Evolutionary conservation across 1,284 basidiomycete species (phyloP), one percentile per base, ranked within the genome.

Genomic region (Bjerkandera adusta): DNA sequence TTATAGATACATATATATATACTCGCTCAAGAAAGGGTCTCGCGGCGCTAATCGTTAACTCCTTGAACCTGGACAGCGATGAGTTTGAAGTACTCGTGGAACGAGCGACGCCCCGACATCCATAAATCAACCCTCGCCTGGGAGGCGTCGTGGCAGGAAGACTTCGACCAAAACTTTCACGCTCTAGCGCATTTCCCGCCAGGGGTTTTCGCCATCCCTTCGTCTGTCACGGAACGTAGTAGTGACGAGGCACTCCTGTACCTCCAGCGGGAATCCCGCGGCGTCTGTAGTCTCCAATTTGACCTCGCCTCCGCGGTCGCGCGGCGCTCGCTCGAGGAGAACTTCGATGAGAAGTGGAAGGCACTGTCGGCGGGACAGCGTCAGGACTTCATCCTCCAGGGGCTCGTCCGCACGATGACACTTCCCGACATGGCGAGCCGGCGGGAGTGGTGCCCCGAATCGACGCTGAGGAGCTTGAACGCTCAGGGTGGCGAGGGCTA

Each of bases 311-410:
- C 5, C 15, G 18, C 4, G 5, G 41, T 30, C 4, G 13, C 13
- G 16, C 20, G 38, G 20, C 20, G 20, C 13, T 13, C 16, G 3
- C 30, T 32, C 30, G 13, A 13, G 3, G 30, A 7, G 6, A 20
- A 20, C 10, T 45, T 45, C 43, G 43, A 45, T 33, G 10, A 11
- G 32, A 12, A 16, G 2, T 45, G 43, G 43, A 36, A 26, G 22
- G 24, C 25, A 8, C 13, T 36, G 11, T 8, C 33, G 10, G 15
- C n/a, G 12, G 43, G 6, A 3, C 13, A 16, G 15, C 32, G 43
- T 8, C 11, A 36, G 43, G 43, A 45, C 10, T 5, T 45, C 8
- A 25, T 45, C 24, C 18, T 45, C 20, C 33, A 45, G 32, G 43
- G 43, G 7, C 22, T 45, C 22, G 5, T 5, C 11, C 16, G 43